Base-by-base conservation (phyloP, 768 basidiomycete genomes). In the Boletus rex-veris region DNA sequence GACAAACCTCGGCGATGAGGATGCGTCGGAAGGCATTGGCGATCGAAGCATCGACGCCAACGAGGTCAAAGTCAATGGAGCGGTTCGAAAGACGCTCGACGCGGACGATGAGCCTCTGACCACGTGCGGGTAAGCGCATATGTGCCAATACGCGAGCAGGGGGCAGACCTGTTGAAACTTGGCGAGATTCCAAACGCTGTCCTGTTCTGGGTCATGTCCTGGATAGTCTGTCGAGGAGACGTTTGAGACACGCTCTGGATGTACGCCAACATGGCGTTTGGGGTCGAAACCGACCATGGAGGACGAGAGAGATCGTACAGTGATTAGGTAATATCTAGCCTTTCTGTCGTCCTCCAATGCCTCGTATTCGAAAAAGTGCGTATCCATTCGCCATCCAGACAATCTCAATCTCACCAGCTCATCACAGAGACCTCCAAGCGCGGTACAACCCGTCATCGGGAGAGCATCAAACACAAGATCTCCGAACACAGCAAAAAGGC, bases 41-140 rank as follows among this genome's bases (percentile, higher is more conserved):
- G 54, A 99, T 90, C 15, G 92, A 90, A 1, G 97, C 91, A 68
- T 99, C 96, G 28, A 98, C 88, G 6, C 96, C 95, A 52, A 98
- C 81, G 42, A 98, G 76, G 72, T 99, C 97, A 69, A 99, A 96
- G 60, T 98, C 95, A 57, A 97, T 82, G 3, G 88, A 86, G 15
- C 86, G 80, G 40, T 88, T 80, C 0, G 94, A 96, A 35, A 95
- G 74, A 40, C 90, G 80, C 55, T 89, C 83, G 35, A 97, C 78
- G 52, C 85, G 78, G 10, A 93, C 82, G 65, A 77, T 74, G 50
- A 95, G 75, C 64, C 79, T 87, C 92, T 92, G 71, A 63, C 1
- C 37, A 28, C 69, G 16, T n/a, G 40, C 5, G 48, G 37, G 36
- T 56, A 45, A 47, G 55, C 5, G 21, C 0, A 54, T n/a, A 31